These are phyloP conservation scores for Arachis stenosperma DNA, from an alignment of 306 rosid species.

Conservation along the genomic window DNA sequence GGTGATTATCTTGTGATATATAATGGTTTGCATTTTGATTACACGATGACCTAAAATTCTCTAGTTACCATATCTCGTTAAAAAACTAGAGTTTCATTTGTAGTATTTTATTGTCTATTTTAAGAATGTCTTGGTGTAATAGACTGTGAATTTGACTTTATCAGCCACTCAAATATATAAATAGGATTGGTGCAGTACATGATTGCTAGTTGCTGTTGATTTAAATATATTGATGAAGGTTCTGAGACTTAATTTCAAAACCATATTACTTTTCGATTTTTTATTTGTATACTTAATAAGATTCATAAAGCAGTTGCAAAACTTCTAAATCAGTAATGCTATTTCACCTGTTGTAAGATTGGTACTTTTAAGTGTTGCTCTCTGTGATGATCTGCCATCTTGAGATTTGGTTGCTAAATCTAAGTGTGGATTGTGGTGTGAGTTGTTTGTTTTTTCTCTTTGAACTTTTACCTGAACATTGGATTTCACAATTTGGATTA, in stretches of 20 bases:
- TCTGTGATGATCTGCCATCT: constrained; percentile 7
- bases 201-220: not conserved
- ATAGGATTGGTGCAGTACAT: not conserved
- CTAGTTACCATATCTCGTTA: not conserved
- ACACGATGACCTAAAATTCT: not conserved
- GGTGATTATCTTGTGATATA: too few species aligned
- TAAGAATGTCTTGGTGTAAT: too few species aligned
- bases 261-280: not conserved
- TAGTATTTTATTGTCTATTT: too few species aligned
- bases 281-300: too few species aligned
- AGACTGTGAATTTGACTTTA: not conserved
- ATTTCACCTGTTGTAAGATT: not conserved
- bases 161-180: not conserved
- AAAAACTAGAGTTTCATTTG: too few species aligned
- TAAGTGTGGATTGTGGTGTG: not conserved
- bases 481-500: constrained; percentile 14
- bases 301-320: not conserved
- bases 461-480: not conserved
- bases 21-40: too few species aligned
- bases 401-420: constrained; percentile 12
- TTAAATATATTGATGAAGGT: not conserved
- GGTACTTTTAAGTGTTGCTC: not conserved
- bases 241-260: not conserved
- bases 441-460: not conserved
- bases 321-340: constrained; percentile 17